Percentiles rank a stretch among this genome's conserved stretches.
phyloP scores from a whole-genome alignment of 2,329 filamentous ascomycete genomes.

The Paecilomyces variotii region DNA sequence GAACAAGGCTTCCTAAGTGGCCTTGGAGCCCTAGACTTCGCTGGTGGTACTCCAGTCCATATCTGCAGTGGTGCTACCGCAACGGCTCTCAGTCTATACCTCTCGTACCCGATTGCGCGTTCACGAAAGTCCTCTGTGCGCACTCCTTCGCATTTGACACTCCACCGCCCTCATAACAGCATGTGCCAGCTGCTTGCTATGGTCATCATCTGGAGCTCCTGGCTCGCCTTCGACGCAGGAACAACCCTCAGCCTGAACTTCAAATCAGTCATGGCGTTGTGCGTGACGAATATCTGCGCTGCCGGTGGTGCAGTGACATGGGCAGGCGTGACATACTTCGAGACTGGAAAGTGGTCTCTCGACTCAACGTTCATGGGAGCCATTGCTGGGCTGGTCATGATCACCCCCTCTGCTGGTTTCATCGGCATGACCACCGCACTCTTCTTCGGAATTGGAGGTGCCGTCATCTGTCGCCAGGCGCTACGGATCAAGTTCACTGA shows the following conservation, averaged over 20 bases:
- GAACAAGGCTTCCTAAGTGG: constrained; percentile 37
- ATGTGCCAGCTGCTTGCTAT: constrained; percentile 42
- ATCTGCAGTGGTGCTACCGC: constrained; percentile 39
- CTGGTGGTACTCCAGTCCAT: constrained; percentile 38
- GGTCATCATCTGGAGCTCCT: constrained; percentile 46
- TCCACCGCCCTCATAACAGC: constrained; percentile 43
- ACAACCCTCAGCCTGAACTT: constrained; percentile 43
- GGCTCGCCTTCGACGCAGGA: constrained; percentile 45
- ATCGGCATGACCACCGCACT: constrained; percentile 44
- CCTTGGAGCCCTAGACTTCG: constrained; percentile 41
- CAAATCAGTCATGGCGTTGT: constrained; percentile 35
- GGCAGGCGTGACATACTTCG: constrained; percentile 39
- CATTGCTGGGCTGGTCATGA: constrained; percentile 46
- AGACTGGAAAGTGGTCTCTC: constrained; percentile 39
- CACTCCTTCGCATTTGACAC: constrained; percentile 40
- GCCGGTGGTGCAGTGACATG: constrained; percentile 42
- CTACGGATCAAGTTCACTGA: constrained; percentile 47
- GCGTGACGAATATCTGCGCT: constrained; percentile 17
- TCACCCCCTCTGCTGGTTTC: constrained; percentile 43
- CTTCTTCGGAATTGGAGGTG: constrained; percentile 42
- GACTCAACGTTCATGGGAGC: constrained; percentile 47
- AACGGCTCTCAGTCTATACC: constrained; percentile 38
- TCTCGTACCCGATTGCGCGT: constrained; percentile 43
- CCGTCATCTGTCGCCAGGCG: constrained; percentile 43
- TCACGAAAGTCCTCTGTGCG: constrained; percentile 37